Base-by-base conservation (phyloP, 2,329 filamentous ascomycete genomes). In the Phaeosphaeria sp. region DNA sequence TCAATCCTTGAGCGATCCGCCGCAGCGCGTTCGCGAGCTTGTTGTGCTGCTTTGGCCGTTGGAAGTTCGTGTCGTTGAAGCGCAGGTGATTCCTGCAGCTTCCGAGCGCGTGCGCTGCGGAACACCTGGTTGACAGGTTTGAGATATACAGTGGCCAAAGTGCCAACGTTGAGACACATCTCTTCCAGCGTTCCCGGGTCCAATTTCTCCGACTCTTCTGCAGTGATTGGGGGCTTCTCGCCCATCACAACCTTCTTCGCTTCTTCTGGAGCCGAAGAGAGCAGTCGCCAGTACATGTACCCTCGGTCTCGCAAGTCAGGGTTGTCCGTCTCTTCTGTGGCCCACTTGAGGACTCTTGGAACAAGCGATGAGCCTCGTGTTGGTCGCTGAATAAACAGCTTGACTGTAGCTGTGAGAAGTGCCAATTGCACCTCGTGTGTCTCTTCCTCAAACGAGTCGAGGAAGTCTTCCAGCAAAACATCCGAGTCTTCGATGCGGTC, bases 241-340 rank as follows among this genome's bases (percentile, higher is more conserved):
- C 95, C 94, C 94, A 99, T 98, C 65, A 99, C 93, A 51, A 99
- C 87, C 61, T 88, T 83, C 74, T 91, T 95, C 1, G 95, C 95
- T 0, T 90, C 87, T 50, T 89, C 88, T 67, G 96, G 94, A 75
- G 97, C 93, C 0, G 93, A 96, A 1, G 93, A 97, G 1, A 99
- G 84, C 15, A 99, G 85, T 4, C 95, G 91, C 95, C 95, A 99
- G 82, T 99, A 99, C 93, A 99, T 98, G 82, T 97, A 99, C 0
- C 95, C 95, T 69, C 95, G 85, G 76, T 99, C 95, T 63, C 95
- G 89, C 25, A 99, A 86, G 78, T 99, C 95, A 0, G 95, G 95
- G 77, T 99, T 97, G 74, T 99, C 95, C n/a, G 94, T 98, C 77
- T 98, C 95, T 77, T 98, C 95, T 0, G 95, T 99, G 4, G 95